Evolutionary conservation across 2,329 filamentous ascomycete species (phyloP).

Genomic region (Thielaviopsis musarum): DNA sequence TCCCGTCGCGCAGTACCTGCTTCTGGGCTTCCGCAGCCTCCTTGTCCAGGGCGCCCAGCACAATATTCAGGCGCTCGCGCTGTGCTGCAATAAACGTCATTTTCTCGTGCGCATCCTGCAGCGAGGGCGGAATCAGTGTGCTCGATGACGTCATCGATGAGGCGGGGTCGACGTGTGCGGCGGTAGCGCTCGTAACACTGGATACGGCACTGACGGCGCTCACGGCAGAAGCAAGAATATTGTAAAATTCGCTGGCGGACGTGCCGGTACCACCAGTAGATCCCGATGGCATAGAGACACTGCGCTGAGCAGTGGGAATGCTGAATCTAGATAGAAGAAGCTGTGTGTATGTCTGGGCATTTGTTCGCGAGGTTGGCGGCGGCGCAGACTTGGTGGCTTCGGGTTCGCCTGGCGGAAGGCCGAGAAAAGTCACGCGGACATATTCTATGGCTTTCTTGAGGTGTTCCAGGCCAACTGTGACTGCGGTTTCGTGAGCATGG

Average conservation of each 20-base stretch:
- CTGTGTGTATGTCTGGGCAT: slow-evolving; percentile 53
- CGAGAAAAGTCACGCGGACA: slow-evolving; percentile 62
- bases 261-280: slow-evolving; percentile 21
- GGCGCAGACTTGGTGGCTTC: slow-evolving; percentile 20
- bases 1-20: slow-evolving; percentile 15
- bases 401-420: slow-evolving; percentile 43
- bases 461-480: slow-evolving; percentile 59
- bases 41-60: slow-evolving; percentile 62
- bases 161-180: slow-evolving; percentile 6
- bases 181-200: slow-evolving; percentile 17
- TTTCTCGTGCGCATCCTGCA: slow-evolving; percentile 48
- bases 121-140: slow-evolving; percentile 51
- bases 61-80: slow-evolving; percentile 55
- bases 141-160: slow-evolving; percentile 10
- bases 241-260: slow-evolving; percentile 52
- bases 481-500: slow-evolving; percentile 60
- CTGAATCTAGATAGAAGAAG: slow-evolving; percentile 72
- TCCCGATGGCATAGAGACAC: slow-evolving; percentile 19
- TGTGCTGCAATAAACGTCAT: slow-evolving; percentile 63
- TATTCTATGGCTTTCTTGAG: slow-evolving; percentile 54
- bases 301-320: slow-evolving; percentile 51
- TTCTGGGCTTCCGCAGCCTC: slow-evolving; percentile 50
- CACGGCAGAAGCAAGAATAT: slow-evolving; percentile 58
- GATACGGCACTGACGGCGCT: slow-evolving; percentile 38
- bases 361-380: slow-evolving; percentile 24